phyloP scores from a whole-genome alignment of 768 basidiomycete species.

The Mrakia hoshinonis region DNA sequence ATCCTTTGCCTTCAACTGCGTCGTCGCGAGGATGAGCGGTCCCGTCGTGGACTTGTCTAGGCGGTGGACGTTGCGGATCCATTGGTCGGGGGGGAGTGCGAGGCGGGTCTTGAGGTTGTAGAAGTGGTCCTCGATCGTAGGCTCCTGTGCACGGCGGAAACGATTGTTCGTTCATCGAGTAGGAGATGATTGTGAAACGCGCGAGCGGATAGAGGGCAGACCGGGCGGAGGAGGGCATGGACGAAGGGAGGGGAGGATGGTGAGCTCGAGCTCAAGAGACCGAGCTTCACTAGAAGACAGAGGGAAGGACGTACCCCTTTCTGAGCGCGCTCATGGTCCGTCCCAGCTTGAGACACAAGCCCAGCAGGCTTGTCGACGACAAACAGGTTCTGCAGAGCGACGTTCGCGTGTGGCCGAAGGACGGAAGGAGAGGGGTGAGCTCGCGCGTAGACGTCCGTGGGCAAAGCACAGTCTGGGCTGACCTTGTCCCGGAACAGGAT shows the following conservation, averaged over 20 bases:
- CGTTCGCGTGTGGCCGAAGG: not conserved
- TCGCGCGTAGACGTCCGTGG: too few species aligned
- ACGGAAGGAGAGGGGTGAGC: not conserved
- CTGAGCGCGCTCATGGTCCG: not conserved
- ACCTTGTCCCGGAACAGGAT: constrained; percentile 14
- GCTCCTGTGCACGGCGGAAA: not conserved
- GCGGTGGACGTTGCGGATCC: constrained; percentile 20
- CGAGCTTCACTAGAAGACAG: not conserved
- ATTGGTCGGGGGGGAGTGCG: not conserved
- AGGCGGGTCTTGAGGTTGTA: constrained; percentile 10
- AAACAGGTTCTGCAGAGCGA: not conserved
- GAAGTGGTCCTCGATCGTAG: constrained; percentile 25
- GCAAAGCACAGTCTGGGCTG: not conserved
- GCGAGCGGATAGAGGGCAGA: not conserved
- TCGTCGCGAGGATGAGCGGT: constrained; percentile 13
- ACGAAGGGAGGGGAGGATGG: not conserved
- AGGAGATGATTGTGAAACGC: not conserved
- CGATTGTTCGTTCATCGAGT: too few species aligned
- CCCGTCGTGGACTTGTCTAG: constrained; percentile 26
- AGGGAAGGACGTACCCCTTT: not conserved
- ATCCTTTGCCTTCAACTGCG: constrained; percentile 13
- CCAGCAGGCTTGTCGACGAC: constrained; percentile 28
- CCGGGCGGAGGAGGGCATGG: not conserved
- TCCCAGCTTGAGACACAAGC: constrained; percentile 4
- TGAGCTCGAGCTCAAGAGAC: not conserved